These are phyloP conservation scores for Kitagawia praeruptora DNA, from an alignment of 129 eudicot species.

Conservation along the genomic window DNA sequence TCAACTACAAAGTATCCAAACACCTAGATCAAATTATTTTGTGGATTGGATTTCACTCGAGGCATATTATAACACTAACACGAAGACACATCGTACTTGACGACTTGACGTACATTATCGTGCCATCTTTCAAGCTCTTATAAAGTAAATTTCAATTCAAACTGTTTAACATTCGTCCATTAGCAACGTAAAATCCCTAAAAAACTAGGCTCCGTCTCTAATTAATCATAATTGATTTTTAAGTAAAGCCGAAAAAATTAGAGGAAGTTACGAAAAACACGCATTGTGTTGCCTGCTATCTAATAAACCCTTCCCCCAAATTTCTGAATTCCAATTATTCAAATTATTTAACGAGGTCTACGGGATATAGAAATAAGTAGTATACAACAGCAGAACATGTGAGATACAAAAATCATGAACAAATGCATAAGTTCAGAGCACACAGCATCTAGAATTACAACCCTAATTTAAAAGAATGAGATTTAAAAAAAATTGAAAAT, in stretches of 20 bases:
- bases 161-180: no score
- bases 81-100: neutral
- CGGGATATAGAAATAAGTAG: neutral
- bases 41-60: no score
- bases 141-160: neutral
- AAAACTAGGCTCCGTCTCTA: neutral
- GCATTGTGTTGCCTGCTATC: neutral
- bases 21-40: neutral
- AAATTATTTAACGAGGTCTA: neutral
- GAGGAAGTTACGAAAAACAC: neutral
- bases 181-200: neutral
- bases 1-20: neutral
- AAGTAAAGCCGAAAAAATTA: neutral
- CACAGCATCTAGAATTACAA: neutral
- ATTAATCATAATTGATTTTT: neutral
- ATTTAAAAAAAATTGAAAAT: neutral
- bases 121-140: neutral
- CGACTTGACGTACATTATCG: no score
- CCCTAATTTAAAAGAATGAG: neutral
- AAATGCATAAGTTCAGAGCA: neutral
- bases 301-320: neutral
- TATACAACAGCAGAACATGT: neutral
- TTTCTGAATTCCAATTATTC: neutral
- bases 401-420: neutral
- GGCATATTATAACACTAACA: neutral